phyloP scores from a whole-genome alignment of 2,329 filamentous ascomycete genomes.

The Zymoseptoria brevis region DNA sequence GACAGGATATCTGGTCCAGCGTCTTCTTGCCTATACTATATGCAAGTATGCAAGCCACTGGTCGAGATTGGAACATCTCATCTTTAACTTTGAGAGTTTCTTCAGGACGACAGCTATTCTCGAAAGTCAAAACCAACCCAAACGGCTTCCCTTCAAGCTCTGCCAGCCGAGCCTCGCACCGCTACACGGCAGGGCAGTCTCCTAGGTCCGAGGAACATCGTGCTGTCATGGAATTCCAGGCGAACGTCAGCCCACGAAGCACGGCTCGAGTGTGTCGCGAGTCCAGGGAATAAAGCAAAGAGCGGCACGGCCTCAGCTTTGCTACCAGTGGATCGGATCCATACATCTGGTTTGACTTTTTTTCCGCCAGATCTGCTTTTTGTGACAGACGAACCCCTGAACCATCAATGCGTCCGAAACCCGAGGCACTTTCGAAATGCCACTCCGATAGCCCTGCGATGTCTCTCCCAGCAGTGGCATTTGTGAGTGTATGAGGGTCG shows the following conservation, averaged over 20 bases:
- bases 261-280: slow-evolving; percentile 10
- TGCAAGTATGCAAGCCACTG: too few species aligned
- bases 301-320: slow-evolving; percentile 9
- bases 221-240: slow-evolving; percentile 11
- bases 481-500: not conserved
- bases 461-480: slow-evolving; percentile 3
- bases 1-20: too few species aligned
- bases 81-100: too few species aligned
- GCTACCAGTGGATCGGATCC: not conserved
- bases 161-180: slow-evolving; percentile 12
- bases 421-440: slow-evolving; percentile 8
- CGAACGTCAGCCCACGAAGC: slow-evolving; percentile 7
- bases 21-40: too few species aligned
- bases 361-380: too few species aligned
- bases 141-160: slow-evolving; percentile 8
- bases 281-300: slow-evolving; percentile 7
- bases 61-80: too few species aligned
- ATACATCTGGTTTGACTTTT: slow-evolving; percentile 8
- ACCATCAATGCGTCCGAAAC: not conserved
- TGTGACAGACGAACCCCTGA: too few species aligned
- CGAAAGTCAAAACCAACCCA: not conserved
- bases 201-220: slow-evolving; percentile 8
- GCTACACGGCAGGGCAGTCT: slow-evolving; percentile 11
- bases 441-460: slow-evolving; percentile 7
- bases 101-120: too few species aligned